phyloP scores from a whole-genome alignment of 1,284 basidiomycete genomes.

The Sphaerobolus stellatus region DNA sequence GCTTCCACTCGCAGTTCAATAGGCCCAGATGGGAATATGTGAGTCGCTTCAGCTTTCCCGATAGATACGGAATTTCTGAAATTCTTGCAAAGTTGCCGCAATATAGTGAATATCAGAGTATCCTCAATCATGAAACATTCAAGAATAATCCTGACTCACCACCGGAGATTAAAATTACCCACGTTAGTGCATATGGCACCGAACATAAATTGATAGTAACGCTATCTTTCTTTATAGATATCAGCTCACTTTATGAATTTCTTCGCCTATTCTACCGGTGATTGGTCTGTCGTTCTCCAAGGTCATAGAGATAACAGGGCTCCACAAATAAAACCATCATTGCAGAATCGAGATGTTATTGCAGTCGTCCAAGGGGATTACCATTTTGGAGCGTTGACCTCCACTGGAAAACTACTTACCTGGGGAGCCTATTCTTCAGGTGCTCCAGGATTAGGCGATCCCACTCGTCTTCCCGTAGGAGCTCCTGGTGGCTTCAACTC shows the following conservation, averaged over 20 bases:
- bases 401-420: constrained; percentile 72
- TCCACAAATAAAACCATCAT: constrained; percentile 63
- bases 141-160: constrained; percentile 39
- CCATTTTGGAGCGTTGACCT: constrained; percentile 82
- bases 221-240: constrained; percentile 60
- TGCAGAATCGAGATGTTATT: constrained; percentile 76
- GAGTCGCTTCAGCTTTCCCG: too few species aligned
- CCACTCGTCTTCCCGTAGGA: constrained; percentile 48
- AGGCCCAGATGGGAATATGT: constrained; percentile 70
- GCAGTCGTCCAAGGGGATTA: constrained; percentile 88
- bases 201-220: too few species aligned
- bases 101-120: constrained; percentile 60
- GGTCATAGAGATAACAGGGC: constrained; percentile 45
- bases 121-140: constrained; percentile 47
- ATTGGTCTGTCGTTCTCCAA: constrained; percentile 65
- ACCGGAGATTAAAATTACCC: constrained; percentile 59
- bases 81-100: constrained; percentile 59
- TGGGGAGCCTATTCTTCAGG: constrained; percentile 83
- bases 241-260: constrained; percentile 83
- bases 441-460: constrained; percentile 82
- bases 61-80: constrained; percentile 3
- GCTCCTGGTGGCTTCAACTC: constrained; percentile 59
- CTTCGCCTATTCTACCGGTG: constrained; percentile 75
- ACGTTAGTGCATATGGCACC: too few species aligned
- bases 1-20: constrained; percentile 30